Conservation (phyloP, 176 grass and related monocot genomes). For the Secale cereale region DNA sequence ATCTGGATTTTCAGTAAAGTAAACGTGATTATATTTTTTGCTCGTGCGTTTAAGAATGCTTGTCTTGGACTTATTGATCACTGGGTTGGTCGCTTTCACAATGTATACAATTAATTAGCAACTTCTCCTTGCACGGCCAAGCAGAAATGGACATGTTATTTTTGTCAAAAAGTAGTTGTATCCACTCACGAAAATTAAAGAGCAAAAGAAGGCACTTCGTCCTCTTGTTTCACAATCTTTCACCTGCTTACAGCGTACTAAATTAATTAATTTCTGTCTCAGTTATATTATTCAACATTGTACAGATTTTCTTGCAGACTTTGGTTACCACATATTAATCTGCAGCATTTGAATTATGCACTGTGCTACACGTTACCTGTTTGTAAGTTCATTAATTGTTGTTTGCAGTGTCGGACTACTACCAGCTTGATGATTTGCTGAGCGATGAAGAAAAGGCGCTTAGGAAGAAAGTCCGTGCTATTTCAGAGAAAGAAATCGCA, state of each 20-base stretch:
- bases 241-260: neutral
- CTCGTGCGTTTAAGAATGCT: neutral
- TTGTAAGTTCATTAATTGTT: neutral
- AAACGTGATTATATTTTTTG: neutral
- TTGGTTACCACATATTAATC: neutral
- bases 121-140: neutral
- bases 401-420: conserved; percentile 82
- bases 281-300: neutral
- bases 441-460: conserved; percentile 57
- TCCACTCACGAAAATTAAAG: neutral
- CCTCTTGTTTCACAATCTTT: neutral
- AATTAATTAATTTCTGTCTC: neutral
- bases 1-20: neutral
- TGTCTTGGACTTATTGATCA: neutral
- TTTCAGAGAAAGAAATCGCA: conserved; percentile 79
- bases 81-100: neutral
- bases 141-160: neutral
- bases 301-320: neutral
- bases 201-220: neutral
- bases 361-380: neutral
- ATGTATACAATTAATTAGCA: neutral
- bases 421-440: conserved; percentile 87
- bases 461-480: conserved; percentile 53
- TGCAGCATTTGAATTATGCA: neutral
- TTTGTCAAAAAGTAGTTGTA: neutral